Evolutionary conservation across 208 protist species (phyloP), one percentile per base, ranked within the genome.

Genomic region (Wallacemonas rigidus): DNA sequence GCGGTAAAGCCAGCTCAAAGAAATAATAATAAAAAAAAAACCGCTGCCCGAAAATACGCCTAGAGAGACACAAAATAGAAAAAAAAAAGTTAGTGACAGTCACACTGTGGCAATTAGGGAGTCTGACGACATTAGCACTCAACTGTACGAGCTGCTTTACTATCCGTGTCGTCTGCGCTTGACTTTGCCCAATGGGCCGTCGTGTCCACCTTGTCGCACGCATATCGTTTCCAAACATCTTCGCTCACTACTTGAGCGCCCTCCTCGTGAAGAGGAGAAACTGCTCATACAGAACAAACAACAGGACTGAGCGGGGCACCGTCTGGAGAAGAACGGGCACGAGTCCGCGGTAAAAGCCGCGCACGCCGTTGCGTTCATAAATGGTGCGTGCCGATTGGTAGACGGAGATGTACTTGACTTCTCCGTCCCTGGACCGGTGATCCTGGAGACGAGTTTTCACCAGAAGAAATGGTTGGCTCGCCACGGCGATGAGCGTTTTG

Each of bases 401-500:
- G 45, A 97, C 76, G 8, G 81, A 88, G 11, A 79, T 45, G 82
- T 97, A 97, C 51, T 88, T 80, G 43, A 94, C 58, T 12, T 86
- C 72, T 15, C 90, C 93, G 14, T 71, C 53, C 7, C 77, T 74
- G 4, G 86, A 86, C 12, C 93, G 87, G 40, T 95, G 86, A 71
- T 97, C 93, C 71, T 97, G 93, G 56, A 97, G 71, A 2, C 87
- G 80, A 2, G 88, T 94, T 81, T 95, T 97, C 35, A 95, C 11
- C 4, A 97, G 75, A 4, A 83, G 9, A 14, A 97, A 67, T 17
- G 93, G 93, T 4, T 97, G 89, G 38, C 74, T 68, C 41, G 90
- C 17, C 8, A 94, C 14, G 11, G 82, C 71, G 3, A 95, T 57
- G 26, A 85, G 9, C 11, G 81, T 68, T 65, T 95, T 95, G 14